Conservation (phyloP, 805 yeast species). For the Yamadazyma scolyti region DNA sequence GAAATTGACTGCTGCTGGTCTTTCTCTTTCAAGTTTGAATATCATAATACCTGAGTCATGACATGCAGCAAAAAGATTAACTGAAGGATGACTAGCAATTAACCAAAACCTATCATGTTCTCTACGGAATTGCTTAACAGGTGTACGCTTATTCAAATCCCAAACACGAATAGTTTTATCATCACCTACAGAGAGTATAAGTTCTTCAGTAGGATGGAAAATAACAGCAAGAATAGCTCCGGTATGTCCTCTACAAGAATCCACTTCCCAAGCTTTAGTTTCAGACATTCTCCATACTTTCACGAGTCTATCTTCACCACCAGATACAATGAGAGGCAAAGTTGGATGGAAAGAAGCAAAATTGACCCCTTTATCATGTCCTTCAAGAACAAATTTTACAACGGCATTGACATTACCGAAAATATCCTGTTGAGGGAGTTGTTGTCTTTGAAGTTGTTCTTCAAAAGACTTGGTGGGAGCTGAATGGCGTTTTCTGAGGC, state of each 20-base stretch:
- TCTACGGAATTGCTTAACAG: slow-evolving; percentile 90
- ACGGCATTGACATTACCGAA: slow-evolving; percentile 93
- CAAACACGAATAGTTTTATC: slow-evolving; percentile 95
- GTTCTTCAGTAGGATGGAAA: slow-evolving; percentile 91
- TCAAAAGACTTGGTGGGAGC: slow-evolving; percentile 59
- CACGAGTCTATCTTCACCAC: slow-evolving; percentile 93
- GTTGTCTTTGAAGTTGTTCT: slow-evolving; percentile 55
- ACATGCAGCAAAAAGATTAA: slow-evolving; percentile 92
- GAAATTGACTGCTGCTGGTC: slow-evolving; percentile 80
- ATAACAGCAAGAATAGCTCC: slow-evolving; percentile 84
- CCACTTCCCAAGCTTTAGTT: slow-evolving; percentile 98
- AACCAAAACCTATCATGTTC: slow-evolving; percentile 95
- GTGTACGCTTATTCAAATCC: slow-evolving; percentile 92
- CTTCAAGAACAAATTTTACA: slow-evolving; percentile 93
- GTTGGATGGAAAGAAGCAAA: slow-evolving; percentile 99
- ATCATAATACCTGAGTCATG: slow-evolving; percentile 98
- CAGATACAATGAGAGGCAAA: slow-evolving; percentile 88
- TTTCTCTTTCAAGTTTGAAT: slow-evolving; percentile 93
- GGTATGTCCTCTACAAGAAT: slow-evolving; percentile 96
- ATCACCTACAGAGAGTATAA: slow-evolving; percentile 90
- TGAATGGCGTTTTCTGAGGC: slow-evolving; percentile 90
- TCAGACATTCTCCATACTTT: slow-evolving; percentile 98
- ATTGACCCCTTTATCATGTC: slow-evolving; percentile 97
- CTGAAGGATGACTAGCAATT: slow-evolving; percentile 80
- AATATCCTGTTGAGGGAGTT: slow-evolving; percentile 81